These are phyloP conservation scores for Myrica gale DNA, from an alignment of 306 rosid genomes.

Conservation along the genomic window DNA sequence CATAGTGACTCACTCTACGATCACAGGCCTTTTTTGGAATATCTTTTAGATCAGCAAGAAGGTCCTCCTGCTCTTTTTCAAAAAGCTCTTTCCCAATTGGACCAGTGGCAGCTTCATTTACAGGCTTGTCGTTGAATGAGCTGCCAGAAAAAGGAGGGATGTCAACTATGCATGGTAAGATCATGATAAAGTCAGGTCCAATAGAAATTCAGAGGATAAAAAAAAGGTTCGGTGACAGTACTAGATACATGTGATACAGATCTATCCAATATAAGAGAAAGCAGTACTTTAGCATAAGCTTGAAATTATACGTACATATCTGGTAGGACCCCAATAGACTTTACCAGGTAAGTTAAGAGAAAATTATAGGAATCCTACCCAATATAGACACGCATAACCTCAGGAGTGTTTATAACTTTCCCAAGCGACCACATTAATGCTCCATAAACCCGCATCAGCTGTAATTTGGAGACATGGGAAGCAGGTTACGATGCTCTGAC, in stretches of 20 bases:
- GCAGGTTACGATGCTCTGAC: neutral
- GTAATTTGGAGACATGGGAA: slow-evolving; percentile 21
- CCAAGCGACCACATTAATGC: slow-evolving; percentile 99
- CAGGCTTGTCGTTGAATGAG: slow-evolving; percentile 87
- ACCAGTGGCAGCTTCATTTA: slow-evolving; percentile 48
- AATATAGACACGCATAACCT: slow-evolving; percentile 85
- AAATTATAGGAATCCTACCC: slow-evolving; percentile 54
- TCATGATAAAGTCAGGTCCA: neutral
- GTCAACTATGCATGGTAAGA: neutral
- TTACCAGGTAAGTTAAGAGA: neutral
- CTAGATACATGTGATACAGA: neutral
- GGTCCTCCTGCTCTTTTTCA: slow-evolving; percentile 88
- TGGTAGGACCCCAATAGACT: neutral
- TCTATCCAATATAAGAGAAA: neutral
- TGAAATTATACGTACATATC: neutral
- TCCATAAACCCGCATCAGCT: slow-evolving; percentile 97
- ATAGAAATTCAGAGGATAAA: neutral
- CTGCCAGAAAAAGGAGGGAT: slow-evolving; percentile 34
- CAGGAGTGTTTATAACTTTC: slow-evolving; percentile 87
- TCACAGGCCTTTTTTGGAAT: slow-evolving; percentile 95
- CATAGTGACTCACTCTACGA: slow-evolving; percentile 60
- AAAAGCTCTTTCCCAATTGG: slow-evolving; percentile 83
- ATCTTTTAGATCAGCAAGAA: slow-evolving; percentile 85
- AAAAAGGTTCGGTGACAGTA: neutral
- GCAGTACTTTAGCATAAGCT: neutral